Evolutionary conservation across 129 eudicot species (phyloP).

Genomic region (Tanacetum coccineum): DNA sequence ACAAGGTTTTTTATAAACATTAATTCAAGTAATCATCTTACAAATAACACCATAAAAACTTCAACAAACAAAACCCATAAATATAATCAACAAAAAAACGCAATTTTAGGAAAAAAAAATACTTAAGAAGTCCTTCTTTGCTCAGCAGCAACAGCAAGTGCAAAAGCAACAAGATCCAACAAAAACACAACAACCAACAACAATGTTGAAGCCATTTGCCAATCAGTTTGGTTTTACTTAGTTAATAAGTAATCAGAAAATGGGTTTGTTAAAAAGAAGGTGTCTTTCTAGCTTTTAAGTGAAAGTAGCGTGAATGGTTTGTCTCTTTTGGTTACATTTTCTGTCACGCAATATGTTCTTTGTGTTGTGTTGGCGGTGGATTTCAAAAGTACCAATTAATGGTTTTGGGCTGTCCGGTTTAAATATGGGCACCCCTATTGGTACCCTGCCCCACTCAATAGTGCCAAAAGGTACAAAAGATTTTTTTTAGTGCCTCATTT

Average conservation of each 20-base stretch:
- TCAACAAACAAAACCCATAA: slow-evolving; percentile 1
- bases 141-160: slow-evolving; percentile 95
- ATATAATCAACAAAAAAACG: not conserved
- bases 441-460: no score
- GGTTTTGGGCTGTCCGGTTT: no score
- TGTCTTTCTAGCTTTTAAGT: slow-evolving; percentile 11
- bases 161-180: slow-evolving; percentile 84
- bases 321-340: not conserved
- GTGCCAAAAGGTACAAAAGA: no score
- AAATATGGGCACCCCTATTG: no score
- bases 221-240: not conserved
- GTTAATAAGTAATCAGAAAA: slow-evolving; percentile 17
- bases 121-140: slow-evolving; percentile 77
- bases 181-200: slow-evolving; percentile 56
- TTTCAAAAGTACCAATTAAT: not conserved
- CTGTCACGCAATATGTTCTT: not conserved
- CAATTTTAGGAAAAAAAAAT: not conserved
- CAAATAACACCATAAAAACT: not conserved
- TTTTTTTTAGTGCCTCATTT: no score
- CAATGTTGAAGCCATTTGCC: slow-evolving; percentile 60
- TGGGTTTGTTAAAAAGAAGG: not conserved
- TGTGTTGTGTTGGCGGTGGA: slow-evolving; percentile 23
- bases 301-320: slow-evolving; percentile 33
- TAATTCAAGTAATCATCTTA: no score
- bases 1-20: no score